Evolutionary conservation across 768 basidiomycete species (phyloP).

Genomic region (Hericium rajendrae): DNA sequence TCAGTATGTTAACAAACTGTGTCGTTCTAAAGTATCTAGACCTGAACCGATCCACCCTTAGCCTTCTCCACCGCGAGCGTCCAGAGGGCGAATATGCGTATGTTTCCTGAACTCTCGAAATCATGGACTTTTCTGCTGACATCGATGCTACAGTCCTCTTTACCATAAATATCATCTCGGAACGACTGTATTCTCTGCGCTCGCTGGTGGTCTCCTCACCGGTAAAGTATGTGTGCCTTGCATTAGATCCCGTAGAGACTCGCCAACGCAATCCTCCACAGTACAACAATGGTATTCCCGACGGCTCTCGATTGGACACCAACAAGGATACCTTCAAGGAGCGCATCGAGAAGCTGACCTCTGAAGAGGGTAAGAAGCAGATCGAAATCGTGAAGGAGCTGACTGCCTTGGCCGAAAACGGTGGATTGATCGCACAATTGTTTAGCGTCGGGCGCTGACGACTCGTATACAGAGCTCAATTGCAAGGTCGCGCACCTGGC

Average conservation of each 20-base stretch:
- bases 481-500: slow-evolving; percentile 40
- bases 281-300: slow-evolving; percentile 43
- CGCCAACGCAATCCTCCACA: slow-evolving; percentile 9
- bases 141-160: slow-evolving; percentile 17
- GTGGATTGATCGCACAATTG: slow-evolving; percentile 4
- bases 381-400: slow-evolving; percentile 40
- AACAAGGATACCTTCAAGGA: slow-evolving; percentile 38
- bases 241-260: too few relatives aligned
- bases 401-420: slow-evolving; percentile 32
- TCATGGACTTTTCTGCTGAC: too few relatives aligned
- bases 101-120: neutral
- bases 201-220: slow-evolving; percentile 45
- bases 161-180: slow-evolving; percentile 39
- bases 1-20: slow-evolving; percentile 16
- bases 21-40: neutral
- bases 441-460: slow-evolving; percentile 4
- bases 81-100: slow-evolving; percentile 44
- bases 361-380: slow-evolving; percentile 34
- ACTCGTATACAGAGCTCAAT: slow-evolving; percentile 28
- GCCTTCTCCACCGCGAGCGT: slow-evolving; percentile 42
- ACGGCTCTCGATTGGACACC: slow-evolving; percentile 39
- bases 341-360: slow-evolving; percentile 32
- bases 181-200: slow-evolving; percentile 45
- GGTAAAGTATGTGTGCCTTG: slow-evolving; percentile 30
- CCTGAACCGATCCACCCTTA: slow-evolving; percentile 14